These are phyloP conservation scores for Keithomyces neogunnii DNA, from an alignment of 2,329 filamentous ascomycete genomes.

Conservation along the genomic window DNA sequence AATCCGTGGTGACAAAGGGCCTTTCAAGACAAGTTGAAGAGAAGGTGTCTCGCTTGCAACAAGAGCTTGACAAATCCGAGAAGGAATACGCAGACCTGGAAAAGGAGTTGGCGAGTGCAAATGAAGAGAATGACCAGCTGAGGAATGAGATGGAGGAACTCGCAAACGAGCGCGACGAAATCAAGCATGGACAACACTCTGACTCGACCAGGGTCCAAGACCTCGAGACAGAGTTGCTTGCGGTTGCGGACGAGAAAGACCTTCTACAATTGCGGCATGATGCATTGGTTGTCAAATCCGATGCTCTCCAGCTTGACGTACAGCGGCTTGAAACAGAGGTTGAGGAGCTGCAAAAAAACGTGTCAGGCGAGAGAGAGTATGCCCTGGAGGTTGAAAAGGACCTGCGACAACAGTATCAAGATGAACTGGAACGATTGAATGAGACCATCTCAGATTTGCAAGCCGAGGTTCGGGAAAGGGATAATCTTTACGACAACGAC, in stretches of 20 bases:
- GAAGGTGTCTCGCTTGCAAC: conserved; percentile 56
- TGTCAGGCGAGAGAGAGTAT: conserved; percentile 48
- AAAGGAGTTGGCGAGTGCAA: conserved; percentile 37
- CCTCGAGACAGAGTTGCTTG: conserved; percentile 50
- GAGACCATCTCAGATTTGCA: conserved; percentile 55
- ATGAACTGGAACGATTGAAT: conserved; percentile 42
- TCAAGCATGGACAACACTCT: conserved; percentile 21
- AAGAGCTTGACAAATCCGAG: conserved; percentile 49
- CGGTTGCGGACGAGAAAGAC: conserved; percentile 56
- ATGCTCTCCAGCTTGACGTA: conserved; percentile 58
- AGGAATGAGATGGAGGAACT: conserved; percentile 34
- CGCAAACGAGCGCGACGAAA: conserved; percentile 22
- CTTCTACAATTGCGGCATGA: conserved; percentile 62
- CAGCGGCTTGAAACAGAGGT: conserved; percentile 37
- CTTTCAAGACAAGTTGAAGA: conserved; percentile 69
- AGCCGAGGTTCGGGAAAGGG: conserved; percentile 58
- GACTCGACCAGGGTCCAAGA: conserved; percentile 44
- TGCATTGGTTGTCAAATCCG: conserved; percentile 55
- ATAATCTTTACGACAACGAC: conserved; percentile 62
- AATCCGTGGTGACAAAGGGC: conserved; percentile 67
- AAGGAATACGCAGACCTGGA: conserved; percentile 43
- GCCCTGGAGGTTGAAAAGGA: conserved; percentile 53
- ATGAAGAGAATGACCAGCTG: conserved; percentile 37
- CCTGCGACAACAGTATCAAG: conserved; percentile 35
- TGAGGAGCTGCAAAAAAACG: conserved; percentile 37